Evolutionary conservation across 768 basidiomycete genomes (phyloP), one percentile per base, ranked within the genome.

Genomic region (Podaxis carcinomalis): DNA sequence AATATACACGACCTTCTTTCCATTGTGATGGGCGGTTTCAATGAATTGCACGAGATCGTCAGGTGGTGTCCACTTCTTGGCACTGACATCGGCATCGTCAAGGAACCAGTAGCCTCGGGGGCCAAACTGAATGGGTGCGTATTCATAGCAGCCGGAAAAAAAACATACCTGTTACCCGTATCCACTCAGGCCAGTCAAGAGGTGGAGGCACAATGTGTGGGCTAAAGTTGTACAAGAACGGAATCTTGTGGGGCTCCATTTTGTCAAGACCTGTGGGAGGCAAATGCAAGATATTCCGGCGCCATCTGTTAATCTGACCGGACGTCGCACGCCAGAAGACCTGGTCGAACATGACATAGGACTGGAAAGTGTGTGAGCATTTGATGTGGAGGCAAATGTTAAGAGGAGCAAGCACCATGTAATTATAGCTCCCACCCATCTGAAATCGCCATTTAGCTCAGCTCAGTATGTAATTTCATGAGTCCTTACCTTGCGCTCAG

Each of bases 181-280:
- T 98, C 94, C 95, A 98, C 73, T 99, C 96, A 3, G 95, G 93
- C 97, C 97, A 99, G 72, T 99, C 96, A 58, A 98, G 75, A 2
- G 96, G 96, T 27, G 90, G 93, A 5, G 95, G 95, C 13, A 98
- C 93, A 50, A 93, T 81, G 32, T 84, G 80, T 1, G 95, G 92
- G 68, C 93, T 95, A 71, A 98, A 98, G 73, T 98, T 98, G 75
- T 99, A 99, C 32, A 99, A 73, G 78, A 98, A 99, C 2, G 96
- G 96, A 53, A 96, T 92, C 76, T 95, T 97, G 76, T 98, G 95
- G 37, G 92, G 92, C 70, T 97, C 94, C 87, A 98, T 92, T 75
- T 88, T 94, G 73, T 98, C 97, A 46, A 97, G 78, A 65, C 81
- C 94, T 16, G 96, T 98, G 63, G 88, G 81, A 2, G 83, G 83